Base-by-base conservation (phyloP, 345 rosid species). In the Pseudoturritis turrita region DNA sequence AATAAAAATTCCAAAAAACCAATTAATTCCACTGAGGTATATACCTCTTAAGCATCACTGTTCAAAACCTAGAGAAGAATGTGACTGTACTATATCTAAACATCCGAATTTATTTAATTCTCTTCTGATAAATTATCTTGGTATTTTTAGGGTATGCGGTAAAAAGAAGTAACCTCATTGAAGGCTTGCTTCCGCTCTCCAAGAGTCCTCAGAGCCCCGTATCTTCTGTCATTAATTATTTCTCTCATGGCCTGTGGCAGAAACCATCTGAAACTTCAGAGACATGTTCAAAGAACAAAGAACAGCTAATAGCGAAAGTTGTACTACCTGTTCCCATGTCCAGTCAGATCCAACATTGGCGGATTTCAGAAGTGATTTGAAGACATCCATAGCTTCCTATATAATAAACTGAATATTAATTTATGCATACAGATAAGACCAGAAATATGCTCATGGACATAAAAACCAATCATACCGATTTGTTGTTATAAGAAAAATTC, bases 131-230 rank as follows among this genome's bases (percentile, higher is more conserved):
- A 17, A 43, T 23, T 68, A n/a, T 61, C 31, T 64, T 29, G 60
- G 33, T 49, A 70, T 15, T 11, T 13, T 26, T 62, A 50, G 49
- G 54, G 53, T 69, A 25, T 36, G 17, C 0, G 10, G 31, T 37
- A 55, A 67, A 78, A 58, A 67, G 36, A 65, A 59, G 23, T 59
- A 35, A 95, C 99, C 96, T 95, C 98, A 29, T 75, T 88, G 74
- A 95, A 95, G 80, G 87, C 87, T 80, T 91, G 94, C 78, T 95
- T 91, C 79, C 96, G 85, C 84, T 89, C 98, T 73, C 99, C 98
- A 67, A 95, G 98, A 74, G 96, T 87, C 83, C 80, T 91, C 55
- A 95, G 64, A 55, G 87, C 90, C 71, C 96, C 99, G 68, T 95
- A 95, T 79, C 98, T 89, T 87, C 67, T 85, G 74, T 95, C 98